Conservation (phyloP, 2,329 filamentous ascomycete species). For the Sporothrix protearum region DNA sequence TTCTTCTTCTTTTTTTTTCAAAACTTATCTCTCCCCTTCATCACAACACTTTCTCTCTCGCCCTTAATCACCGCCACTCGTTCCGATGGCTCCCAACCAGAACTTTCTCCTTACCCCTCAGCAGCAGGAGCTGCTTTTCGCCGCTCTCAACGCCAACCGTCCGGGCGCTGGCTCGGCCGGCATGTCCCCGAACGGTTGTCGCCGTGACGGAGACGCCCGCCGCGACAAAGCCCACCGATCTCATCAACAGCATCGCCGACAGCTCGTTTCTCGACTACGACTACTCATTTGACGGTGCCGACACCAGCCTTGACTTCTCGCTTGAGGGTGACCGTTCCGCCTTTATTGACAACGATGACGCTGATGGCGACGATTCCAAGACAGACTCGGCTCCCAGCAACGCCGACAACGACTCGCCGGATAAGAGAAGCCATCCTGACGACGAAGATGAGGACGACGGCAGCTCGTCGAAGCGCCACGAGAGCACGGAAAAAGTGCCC, state of each 20-base stretch:
- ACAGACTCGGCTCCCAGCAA: slow-evolving; percentile 49
- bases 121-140: slow-evolving; percentile 72
- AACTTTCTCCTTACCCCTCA: slow-evolving; percentile 68
- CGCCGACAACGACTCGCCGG: slow-evolving; percentile 57
- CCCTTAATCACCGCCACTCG: background rate
- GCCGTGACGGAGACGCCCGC: slow-evolving; percentile 49
- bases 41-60: background rate
- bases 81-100: slow-evolving; percentile 51
- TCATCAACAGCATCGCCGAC: slow-evolving; percentile 58
- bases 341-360: slow-evolving; percentile 51
- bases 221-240: slow-evolving; percentile 44
- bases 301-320: slow-evolving; percentile 74
- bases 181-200: slow-evolving; percentile 35
- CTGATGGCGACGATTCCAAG: slow-evolving; percentile 33
- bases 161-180: slow-evolving; percentile 34
- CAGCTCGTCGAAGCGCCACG: slow-evolving; percentile 64
- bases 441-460: slow-evolving; percentile 61
- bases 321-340: slow-evolving; percentile 56
- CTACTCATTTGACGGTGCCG: slow-evolving; percentile 65
- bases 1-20: slow-evolving; percentile 1
- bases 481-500: slow-evolving; percentile 76
- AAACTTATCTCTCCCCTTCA: too few relatives aligned
- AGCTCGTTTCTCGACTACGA: slow-evolving; percentile 83
- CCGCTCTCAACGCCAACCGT: slow-evolving; percentile 70
- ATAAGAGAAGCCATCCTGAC: slow-evolving; percentile 71